These are phyloP conservation scores for Pleurozium schreberi DNA, from an alignment of 225 moss, liverwort and hornwort genomes.

Conservation along the genomic window DNA sequence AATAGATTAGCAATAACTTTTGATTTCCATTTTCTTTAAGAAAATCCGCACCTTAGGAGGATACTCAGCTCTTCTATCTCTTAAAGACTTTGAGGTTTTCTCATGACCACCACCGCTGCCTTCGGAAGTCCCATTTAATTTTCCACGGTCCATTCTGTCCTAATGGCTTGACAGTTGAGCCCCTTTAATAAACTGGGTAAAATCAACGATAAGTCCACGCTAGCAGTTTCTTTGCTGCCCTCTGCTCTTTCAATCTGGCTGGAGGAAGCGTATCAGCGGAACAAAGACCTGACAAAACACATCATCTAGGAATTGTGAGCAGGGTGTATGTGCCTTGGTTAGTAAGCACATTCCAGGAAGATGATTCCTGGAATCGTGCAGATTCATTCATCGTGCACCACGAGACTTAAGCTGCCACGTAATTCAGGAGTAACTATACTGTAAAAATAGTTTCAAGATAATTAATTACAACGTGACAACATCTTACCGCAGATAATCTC, in stretches of 20 bases:
- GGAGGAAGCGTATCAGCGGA: background rate
- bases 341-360: background rate
- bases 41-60: slow-evolving; percentile 20
- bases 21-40: background rate
- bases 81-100: background rate
- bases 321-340: background rate
- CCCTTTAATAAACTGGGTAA: background rate
- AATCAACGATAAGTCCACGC: background rate
- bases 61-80: slow-evolving; percentile 11
- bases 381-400: background rate
- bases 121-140: slow-evolving; percentile 10
- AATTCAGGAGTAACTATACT: background rate
- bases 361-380: background rate
- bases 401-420: background rate
- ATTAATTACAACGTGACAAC: background rate
- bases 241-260: background rate
- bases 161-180: background rate
- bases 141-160: slow-evolving; percentile 27
- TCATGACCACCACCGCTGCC: slow-evolving; percentile 10
- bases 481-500: background rate
- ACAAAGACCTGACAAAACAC: background rate
- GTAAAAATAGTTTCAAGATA: background rate
- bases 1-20: background rate
- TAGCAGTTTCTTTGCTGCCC: background rate
- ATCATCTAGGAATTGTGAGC: background rate